A percentile compares a stretch with the other conserved stretches of the same genome.
Conservation (phyloP, 2,329 filamentous ascomycete species). For the Ceratocystis cacaofunesta region DNA sequence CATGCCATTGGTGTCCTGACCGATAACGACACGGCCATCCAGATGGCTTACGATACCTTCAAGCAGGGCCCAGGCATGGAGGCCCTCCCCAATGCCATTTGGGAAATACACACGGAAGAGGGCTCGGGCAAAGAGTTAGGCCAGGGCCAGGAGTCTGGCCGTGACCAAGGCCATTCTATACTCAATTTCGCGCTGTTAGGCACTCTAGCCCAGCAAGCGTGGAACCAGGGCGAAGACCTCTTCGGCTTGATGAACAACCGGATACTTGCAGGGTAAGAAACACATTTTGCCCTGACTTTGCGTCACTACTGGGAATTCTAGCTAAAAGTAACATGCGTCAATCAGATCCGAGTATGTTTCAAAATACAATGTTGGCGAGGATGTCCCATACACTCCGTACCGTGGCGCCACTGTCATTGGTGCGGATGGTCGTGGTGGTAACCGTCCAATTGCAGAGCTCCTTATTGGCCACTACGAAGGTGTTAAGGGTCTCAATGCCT, state of each 20-base stretch:
- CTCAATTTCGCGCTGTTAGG: not conserved
- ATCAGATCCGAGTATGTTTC: not conserved
- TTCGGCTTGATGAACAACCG: not conserved
- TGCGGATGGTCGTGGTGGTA: constrained; percentile 21
- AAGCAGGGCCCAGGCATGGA: not conserved
- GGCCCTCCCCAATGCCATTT: not conserved
- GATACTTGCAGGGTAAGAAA: not conserved
- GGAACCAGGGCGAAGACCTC: not conserved
- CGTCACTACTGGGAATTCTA: not conserved
- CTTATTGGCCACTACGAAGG: constrained; percentile 28
- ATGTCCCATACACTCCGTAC: not conserved
- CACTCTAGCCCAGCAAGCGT: not conserved
- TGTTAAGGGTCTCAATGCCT: constrained; percentile 26
- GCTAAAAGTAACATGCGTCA: not conserved
- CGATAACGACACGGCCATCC: not conserved
- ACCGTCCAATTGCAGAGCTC: constrained; percentile 28
- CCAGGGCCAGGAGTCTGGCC: not conserved
- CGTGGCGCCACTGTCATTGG: not conserved
- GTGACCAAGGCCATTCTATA: not conserved
- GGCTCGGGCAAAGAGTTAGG: not conserved
- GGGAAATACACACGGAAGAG: not conserved
- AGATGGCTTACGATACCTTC: not conserved
- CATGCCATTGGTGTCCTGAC: not conserved
- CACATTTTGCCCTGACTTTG: not conserved
- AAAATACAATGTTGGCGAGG: not conserved